Conservation (phyloP, 1,284 basidiomycete genomes). For the Leccinum pachyderme region DNA sequence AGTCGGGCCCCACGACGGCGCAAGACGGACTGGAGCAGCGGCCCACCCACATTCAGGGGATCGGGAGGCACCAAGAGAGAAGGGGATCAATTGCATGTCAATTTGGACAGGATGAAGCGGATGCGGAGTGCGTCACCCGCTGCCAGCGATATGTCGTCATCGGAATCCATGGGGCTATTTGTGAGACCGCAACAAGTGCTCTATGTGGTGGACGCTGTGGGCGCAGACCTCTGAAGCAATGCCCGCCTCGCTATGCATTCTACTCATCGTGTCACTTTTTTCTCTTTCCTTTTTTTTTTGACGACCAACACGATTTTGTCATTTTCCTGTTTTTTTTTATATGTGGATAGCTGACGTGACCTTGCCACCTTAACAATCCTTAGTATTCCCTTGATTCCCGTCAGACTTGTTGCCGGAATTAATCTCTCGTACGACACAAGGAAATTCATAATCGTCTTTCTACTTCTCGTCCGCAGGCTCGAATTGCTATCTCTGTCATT, state of each 20-base stretch:
- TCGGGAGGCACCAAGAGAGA: slow-evolving; percentile 52
- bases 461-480: slow-evolving; percentile 11
- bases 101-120: slow-evolving; percentile 57
- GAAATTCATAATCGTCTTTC: slow-evolving; percentile 18
- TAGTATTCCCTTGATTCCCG: slow-evolving; percentile 11
- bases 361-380: slow-evolving; percentile 11
- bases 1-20: slow-evolving; percentile 48
- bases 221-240: slow-evolving; percentile 36
- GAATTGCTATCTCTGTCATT: background rate
- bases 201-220: slow-evolving; percentile 75
- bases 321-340: slow-evolving; percentile 3
- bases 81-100: slow-evolving; percentile 58
- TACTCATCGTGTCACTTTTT: background rate
- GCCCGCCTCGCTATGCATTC: background rate
- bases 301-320: slow-evolving; percentile 13
- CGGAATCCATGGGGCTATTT: slow-evolving; percentile 71
- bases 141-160: slow-evolving; percentile 57
- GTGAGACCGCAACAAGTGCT: slow-evolving; percentile 79
- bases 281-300: slow-evolving; percentile 5
- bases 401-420: slow-evolving; percentile 21
- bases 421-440: slow-evolving; percentile 21
- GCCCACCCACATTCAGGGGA: slow-evolving; percentile 16
- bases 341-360: slow-evolving; percentile 8
- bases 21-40: slow-evolving; percentile 39
- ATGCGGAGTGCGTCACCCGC: slow-evolving; percentile 70